Evolutionary conservation across 1,284 basidiomycete species (phyloP).

Genomic region (Amylostereum areolatum): DNA sequence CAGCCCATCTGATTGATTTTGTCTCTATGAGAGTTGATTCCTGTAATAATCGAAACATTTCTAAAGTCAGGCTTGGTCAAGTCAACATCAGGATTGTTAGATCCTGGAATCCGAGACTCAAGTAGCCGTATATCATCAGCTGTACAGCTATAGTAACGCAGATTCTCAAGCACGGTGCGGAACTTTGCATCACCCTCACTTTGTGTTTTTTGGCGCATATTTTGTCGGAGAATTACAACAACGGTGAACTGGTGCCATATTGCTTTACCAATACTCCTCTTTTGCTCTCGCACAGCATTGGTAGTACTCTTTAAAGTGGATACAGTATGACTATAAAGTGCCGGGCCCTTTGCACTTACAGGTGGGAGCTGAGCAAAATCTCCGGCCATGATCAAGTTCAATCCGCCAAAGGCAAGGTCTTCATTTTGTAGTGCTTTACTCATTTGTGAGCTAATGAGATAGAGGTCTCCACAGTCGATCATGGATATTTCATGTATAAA

Average conservation of each 20-base stretch:
- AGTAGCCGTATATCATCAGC: slow-evolving; percentile 26
- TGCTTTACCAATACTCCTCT: slow-evolving; percentile 23
- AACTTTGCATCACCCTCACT: slow-evolving; percentile 21
- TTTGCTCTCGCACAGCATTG: slow-evolving; percentile 15
- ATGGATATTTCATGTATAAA: slow-evolving; percentile 35
- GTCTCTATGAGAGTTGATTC: slow-evolving; percentile 25
- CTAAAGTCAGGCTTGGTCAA: slow-evolving; percentile 16
- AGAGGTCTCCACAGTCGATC: slow-evolving; percentile 23
- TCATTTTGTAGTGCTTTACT: slow-evolving; percentile 6
- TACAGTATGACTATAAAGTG: slow-evolving; percentile 17
- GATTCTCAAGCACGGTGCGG: slow-evolving; percentile 23
- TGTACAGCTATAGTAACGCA: slow-evolving; percentile 29
- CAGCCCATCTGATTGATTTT: slow-evolving; percentile 23
- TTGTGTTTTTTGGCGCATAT: slow-evolving; percentile 28
- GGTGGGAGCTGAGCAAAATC: slow-evolving; percentile 24
- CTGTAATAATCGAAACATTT: slow-evolving; percentile 27
- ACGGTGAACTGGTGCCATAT: slow-evolving; percentile 29
- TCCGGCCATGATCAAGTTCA: slow-evolving; percentile 21
- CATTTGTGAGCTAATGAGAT: slow-evolving; percentile 16
- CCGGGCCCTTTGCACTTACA: neutral
- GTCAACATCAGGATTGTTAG: slow-evolving; percentile 8
- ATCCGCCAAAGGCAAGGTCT: slow-evolving; percentile 18
- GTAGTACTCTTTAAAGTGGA: slow-evolving; percentile 2
- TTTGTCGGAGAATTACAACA: slow-evolving; percentile 28
- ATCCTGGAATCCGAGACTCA: slow-evolving; percentile 11